Evolutionary conservation across 140 eudicot genomes (phyloP), one percentile per base, ranked within the genome.

Genomic region (Ambrosia hybrid): DNA sequence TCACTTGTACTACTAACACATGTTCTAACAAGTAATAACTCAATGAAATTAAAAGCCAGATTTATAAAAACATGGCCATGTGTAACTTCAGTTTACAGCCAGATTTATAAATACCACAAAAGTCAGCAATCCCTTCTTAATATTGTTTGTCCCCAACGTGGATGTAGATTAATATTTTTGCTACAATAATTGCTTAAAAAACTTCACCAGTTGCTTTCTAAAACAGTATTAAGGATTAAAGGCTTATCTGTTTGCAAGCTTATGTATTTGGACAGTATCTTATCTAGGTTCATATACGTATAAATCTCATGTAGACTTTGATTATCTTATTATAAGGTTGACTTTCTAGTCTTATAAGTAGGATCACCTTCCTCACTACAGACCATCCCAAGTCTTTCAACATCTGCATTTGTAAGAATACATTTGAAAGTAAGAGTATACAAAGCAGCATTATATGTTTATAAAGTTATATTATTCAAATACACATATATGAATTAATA

Each of bases 201-300:
- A 73, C 79, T 79, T 49, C 75, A 73, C 38, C 65, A 52, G 59
- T 79, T 73, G 57, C 33, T 3, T 3, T 52, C 71, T 77, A 9
- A 51, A 6, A 62, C 51, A 1, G 39, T 51, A 72, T n/a, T 65
- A 46, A 39, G 57, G 8, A 41, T 1, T 41, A 9, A 1, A 48
- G 53, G 21, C 34, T 2, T 64, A 17, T 58, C 71, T 72, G 53
- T 73, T 65, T 52, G 3, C 9, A 7, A 48, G 30, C 9, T 59
- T 74, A 11, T 17, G 85, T 9, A 85, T 76, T 49, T 75, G 57
- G 83, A 70, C 55, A 21, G 11, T 46, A 80, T 63, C 37, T 41
- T 30, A 74, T 84, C 88, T 37, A 77, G 76, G 66, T 84, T 69
- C 88, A 80, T 77, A 57, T 21, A 5, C 36, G 13, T 59, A 67